Base-by-base conservation (phyloP, 768 basidiomycete genomes). In the Jaapia argillacea region DNA sequence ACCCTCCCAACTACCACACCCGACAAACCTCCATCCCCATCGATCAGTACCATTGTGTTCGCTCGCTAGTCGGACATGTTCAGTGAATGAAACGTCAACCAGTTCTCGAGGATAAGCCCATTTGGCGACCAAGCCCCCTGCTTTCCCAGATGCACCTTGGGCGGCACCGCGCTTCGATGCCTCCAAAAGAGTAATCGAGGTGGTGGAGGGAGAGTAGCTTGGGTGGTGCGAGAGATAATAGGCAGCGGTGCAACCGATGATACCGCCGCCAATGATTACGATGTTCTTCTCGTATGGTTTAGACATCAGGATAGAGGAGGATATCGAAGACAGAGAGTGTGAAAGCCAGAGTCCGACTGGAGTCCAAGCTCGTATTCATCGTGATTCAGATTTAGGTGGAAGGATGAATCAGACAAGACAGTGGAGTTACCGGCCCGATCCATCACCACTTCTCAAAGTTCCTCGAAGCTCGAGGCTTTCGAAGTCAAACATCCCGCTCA, bases 191-290 rank as follows among this genome's bases (percentile, higher is more conserved):
- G 77, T 83, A 35, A 85, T 63, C 22, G 58, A 67, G 7, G 67
- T 64, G 3, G 56, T 58, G 6, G 61, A 47, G 3, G 64, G 46
- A 13, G 64, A 53, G 52, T 70, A 76, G 6, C 58, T 62, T 3
- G 75, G 72, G 48, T 82, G 77, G 20, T 68, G 68, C 12, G 81
- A 64, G 41, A 89, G 68, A 59, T 85, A 90, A 65, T 86, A 91
- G 12, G 88, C 87, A 0, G 81, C 85, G 1, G 81, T 82, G 45
- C 81, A 79, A 6, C 90, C 90, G 31, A 91, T 83, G 51, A 92
- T 90, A 0, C 90, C 90, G 18, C 81, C 90, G 22, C 90, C 89
- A 47, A 93, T 70, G 47, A 93, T 75, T n/a, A n/a, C n/a, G n/a
- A n/a, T n/a, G n/a, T n/a, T n/a, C n/a, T n/a, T n/a, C n/a, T n/a